These are phyloP conservation scores for Diplodia mutila DNA, from an alignment of 2,329 filamentous ascomycete genomes.

Conservation along the genomic window DNA sequence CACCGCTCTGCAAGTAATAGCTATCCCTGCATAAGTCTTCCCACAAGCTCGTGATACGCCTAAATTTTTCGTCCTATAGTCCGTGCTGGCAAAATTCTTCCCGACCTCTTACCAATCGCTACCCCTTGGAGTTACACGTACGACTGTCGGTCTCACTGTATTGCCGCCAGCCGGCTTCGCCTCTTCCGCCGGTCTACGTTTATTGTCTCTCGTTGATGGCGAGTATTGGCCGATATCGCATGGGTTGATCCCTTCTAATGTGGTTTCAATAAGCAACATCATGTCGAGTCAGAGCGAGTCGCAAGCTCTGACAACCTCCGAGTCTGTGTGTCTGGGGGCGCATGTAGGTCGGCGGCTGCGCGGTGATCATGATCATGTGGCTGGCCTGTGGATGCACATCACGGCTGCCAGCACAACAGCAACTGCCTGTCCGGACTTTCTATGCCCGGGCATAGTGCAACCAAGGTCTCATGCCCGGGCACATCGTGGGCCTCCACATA, in stretches of 20 bases:
- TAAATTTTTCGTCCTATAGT: slow-evolving; percentile 7
- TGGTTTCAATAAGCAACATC: slow-evolving; percentile 14
- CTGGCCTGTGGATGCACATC: slow-evolving; percentile 13
- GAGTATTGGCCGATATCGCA: slow-evolving; percentile 13
- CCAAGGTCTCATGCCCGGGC: slow-evolving; percentile 10
- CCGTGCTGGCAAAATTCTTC: slow-evolving; percentile 12
- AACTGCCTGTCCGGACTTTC: slow-evolving; percentile 4
- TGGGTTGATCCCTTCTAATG: slow-evolving; percentile 2
- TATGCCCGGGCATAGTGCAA: slow-evolving; percentile 19
- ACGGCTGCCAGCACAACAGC: slow-evolving; percentile 11
- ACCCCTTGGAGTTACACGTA: slow-evolving; percentile 6
- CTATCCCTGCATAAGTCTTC: slow-evolving; percentile 18
- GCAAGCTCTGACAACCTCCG: slow-evolving; percentile 8
- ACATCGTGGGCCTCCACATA: slow-evolving; percentile 16
- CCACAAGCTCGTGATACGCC: slow-evolving; percentile 14
- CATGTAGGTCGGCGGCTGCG: slow-evolving; percentile 13
- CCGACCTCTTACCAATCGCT: slow-evolving; percentile 13
- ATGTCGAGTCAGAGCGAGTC: slow-evolving; percentile 3
- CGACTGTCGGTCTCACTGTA: not conserved
- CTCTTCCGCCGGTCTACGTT: not conserved
- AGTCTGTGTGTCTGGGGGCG: slow-evolving; percentile 22
- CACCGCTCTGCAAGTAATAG: slow-evolving; percentile 21
- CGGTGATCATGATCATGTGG: slow-evolving; percentile 24
- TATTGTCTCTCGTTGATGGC: not conserved
- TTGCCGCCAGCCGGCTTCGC: not conserved